A percentile compares a stretch with the other conserved stretches of the same genome.
Evolutionary conservation across 2,329 filamentous ascomycete species (phyloP).

Genomic region (Neoscytalidium dimidiatum): DNA sequence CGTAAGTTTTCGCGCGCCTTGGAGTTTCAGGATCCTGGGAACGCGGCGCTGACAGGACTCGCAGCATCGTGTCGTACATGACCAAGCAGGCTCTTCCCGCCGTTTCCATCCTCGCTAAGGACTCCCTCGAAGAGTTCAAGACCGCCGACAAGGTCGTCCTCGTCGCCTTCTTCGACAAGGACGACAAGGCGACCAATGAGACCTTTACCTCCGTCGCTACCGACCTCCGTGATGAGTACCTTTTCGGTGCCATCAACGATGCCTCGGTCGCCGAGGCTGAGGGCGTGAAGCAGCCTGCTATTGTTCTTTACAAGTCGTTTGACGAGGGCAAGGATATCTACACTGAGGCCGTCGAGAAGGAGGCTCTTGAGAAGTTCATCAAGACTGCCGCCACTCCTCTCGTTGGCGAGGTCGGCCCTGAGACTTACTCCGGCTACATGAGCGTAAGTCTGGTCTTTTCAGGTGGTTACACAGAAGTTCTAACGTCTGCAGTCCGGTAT

Average conservation of each 20-base stretch:
- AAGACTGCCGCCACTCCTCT: conserved; percentile 84
- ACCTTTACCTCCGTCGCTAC: conserved; percentile 76
- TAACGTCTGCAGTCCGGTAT: conserved; percentile 64
- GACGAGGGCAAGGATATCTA: conserved; percentile 93
- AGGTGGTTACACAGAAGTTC: not conserved
- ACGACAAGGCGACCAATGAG: conserved; percentile 83
- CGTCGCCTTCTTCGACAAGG: conserved; percentile 79
- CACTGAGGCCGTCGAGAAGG: conserved; percentile 77
- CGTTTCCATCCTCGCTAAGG: conserved; percentile 78
- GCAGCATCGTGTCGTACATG: conserved; percentile 80
- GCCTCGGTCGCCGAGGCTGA: conserved; percentile 83
- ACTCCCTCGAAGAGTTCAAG: conserved; percentile 94
- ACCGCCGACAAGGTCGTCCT: conserved; percentile 95
- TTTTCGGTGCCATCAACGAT: conserved; percentile 88
- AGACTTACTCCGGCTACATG: conserved; percentile 97
- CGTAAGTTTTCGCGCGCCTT: conserved; percentile 45
- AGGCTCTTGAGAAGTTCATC: conserved; percentile 79
- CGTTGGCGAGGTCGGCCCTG: conserved; percentile 93
- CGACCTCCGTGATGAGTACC: conserved; percentile 82
- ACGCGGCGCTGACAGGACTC: conserved; percentile 19
- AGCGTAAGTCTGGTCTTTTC: conserved; percentile 52
- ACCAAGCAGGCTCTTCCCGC: conserved; percentile 95
- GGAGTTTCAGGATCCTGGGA: not conserved
- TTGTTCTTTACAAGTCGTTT: conserved; percentile 96
- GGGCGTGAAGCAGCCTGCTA: conserved; percentile 80